Base-by-base conservation (phyloP, 2,329 filamentous ascomycete genomes). In the Pestalotiopsis sp. region DNA sequence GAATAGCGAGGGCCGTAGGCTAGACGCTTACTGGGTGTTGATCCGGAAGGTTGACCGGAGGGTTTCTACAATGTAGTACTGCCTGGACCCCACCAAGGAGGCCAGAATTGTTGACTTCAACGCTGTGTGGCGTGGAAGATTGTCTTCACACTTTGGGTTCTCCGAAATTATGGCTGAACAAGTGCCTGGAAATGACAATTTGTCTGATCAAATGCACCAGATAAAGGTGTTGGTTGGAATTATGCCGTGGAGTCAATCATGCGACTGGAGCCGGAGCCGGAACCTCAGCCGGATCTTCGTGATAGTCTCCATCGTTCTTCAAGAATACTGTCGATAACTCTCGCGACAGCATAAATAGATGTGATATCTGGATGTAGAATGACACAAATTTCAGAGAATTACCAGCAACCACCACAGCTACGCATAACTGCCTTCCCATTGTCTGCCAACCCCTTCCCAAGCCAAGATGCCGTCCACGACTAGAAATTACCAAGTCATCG, bases 401-500 rank as follows among this genome's bases (percentile, higher is more conserved):
- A 52, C 9, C 5, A 9, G 20, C 2, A 9, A 6, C 14, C n/a
- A n/a, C n/a, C 45, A 52, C 17, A 17, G 7, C 6, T n/a, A n/a
- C 9, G 2, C 17, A 52, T n/a, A 3, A 52, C 3, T n/a, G 38
- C 38, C 13, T 12, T 41, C 27, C 12, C 67, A 23, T 62, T 68
- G n/a, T 12, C 69, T 59, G 27, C 55, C 38, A 65, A 62, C 62
- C 20, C 12, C 45, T 14, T 27, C 55, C 62, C n/a, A 52, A 17
- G 14, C 60, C 66, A 67, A 61, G 11, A 75, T 74, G 72, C 12
- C 45, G 64, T 69, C 67, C 45, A 58, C 52, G 17, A 66, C 65
- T 5, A 69, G 70, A 52, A 36, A 69, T 41, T 75, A 74, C 58
- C 60, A 68, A 39, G 31, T 38, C 25, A 69, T 74, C 65, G 67